Evolutionary conservation across 352 stramenopile species (phyloP).

Genomic region (Pythium coloratum): DNA sequence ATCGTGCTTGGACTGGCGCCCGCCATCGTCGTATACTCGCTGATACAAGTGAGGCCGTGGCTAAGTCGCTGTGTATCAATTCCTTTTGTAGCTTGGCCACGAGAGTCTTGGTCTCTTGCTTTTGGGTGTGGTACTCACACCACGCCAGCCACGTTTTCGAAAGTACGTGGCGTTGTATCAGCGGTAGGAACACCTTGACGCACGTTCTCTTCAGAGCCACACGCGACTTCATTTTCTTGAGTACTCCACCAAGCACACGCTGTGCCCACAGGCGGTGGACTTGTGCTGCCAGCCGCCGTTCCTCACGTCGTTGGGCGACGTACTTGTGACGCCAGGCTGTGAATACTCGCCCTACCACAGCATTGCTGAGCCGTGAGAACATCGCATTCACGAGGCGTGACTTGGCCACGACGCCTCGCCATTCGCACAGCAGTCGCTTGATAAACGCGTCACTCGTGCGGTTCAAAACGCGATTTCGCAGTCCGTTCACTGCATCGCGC

Average conservation of each 20-base stretch:
- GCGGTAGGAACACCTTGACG: slow-evolving; percentile 11
- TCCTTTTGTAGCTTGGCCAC: background rate
- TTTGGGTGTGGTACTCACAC: background rate
- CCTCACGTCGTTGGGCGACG: background rate
- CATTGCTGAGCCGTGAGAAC: background rate
- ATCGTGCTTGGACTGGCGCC: background rate
- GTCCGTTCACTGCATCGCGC: background rate
- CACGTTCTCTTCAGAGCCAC: slow-evolving; percentile 15
- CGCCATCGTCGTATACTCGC: slow-evolving; percentile 7
- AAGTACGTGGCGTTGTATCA: slow-evolving; percentile 13
- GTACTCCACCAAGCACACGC: background rate
- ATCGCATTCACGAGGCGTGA: background rate
- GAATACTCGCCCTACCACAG: background rate
- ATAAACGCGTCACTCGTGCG: background rate
- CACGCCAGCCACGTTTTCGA: slow-evolving; percentile 4
- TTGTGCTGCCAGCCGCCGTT: background rate
- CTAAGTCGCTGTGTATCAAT: background rate
- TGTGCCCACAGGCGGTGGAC: background rate
- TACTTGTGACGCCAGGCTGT: background rate
- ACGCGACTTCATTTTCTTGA: slow-evolving; percentile 11
- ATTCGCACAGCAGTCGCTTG: background rate
- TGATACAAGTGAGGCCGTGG: background rate
- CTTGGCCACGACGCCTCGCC: background rate
- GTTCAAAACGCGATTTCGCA: background rate
- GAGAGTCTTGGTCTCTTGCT: background rate